These are phyloP conservation scores for Sanghuangporus weigelae DNA, from an alignment of 1,284 basidiomycete species.

Conservation along the genomic window DNA sequence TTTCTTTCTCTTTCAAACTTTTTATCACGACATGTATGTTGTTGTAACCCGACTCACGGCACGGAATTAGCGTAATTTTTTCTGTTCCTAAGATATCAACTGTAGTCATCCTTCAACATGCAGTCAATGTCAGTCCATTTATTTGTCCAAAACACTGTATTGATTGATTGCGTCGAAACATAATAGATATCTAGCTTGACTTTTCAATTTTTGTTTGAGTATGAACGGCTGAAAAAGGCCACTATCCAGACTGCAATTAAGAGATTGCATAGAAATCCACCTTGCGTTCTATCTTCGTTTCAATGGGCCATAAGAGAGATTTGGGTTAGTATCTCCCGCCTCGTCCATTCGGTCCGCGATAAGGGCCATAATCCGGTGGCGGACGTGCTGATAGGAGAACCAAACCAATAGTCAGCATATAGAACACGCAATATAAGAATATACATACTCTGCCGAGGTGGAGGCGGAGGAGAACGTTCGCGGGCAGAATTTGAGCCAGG, in stretches of 20 bases:
- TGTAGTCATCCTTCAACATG: no score
- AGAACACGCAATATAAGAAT: neutral
- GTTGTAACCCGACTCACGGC: no score
- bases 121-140: no score
- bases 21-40: no score
- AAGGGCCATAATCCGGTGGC: slow-evolving; percentile 64
- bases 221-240: no score
- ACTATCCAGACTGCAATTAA: neutral
- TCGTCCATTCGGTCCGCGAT: slow-evolving; percentile 50
- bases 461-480: slow-evolving; percentile 43
- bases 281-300: neutral
- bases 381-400: slow-evolving; percentile 28
- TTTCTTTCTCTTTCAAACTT: no score
- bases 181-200: no score
- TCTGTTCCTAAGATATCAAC: no score
- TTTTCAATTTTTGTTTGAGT: no score
- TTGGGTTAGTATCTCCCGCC: slow-evolving; percentile 15
- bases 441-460: slow-evolving; percentile 37
- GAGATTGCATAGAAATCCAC: neutral
- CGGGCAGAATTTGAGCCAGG: slow-evolving; percentile 45
- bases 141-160: no score
- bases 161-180: no score
- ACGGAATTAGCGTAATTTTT: no score
- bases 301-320: neutral
- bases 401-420: slow-evolving; percentile 13